Conservation (phyloP, 768 basidiomycete genomes). For the Stropharia rugosoannulata region DNA sequence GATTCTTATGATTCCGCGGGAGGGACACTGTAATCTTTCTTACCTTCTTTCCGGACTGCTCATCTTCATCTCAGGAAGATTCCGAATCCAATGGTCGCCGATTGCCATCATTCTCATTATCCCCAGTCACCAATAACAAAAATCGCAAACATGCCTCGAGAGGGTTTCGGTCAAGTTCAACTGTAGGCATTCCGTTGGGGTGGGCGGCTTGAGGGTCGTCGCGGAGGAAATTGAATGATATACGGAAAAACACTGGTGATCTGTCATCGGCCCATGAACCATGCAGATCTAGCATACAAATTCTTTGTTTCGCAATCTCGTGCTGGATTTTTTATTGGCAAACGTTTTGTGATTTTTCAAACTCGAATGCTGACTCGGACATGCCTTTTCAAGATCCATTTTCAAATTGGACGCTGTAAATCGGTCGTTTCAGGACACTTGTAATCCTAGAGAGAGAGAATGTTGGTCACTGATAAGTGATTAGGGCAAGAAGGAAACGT, state of each 20-base stretch:
- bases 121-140: conserved; percentile 69
- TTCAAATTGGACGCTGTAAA: conserved; percentile 53
- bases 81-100: conserved; percentile 46
- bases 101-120: conserved; percentile 44
- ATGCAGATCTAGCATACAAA: conserved; percentile 81
- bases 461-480: background rate
- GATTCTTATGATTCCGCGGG: conserved; percentile 67
- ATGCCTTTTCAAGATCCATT: conserved; percentile 84
- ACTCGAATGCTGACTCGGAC: conserved; percentile 9
- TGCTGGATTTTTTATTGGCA: conserved; percentile 37
- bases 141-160: conserved; percentile 83
- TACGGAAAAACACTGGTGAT: conserved; percentile 80
- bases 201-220: conserved; percentile 67
- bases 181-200: conserved; percentile 66
- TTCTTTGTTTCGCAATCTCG: conserved; percentile 69
- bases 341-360: background rate
- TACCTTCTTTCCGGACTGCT: conserved; percentile 29
- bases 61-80: conserved; percentile 67
- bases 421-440: conserved; percentile 63
- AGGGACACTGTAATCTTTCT: conserved; percentile 55
- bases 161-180: conserved; percentile 84
- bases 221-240: conserved; percentile 86
- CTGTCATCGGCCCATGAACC: conserved; percentile 86
- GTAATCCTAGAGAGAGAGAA: conserved; percentile 56
- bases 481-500: conserved; percentile 20